Conservation (phyloP, 768 basidiomycete species). For the Termitomyces eurrhizus region DNA sequence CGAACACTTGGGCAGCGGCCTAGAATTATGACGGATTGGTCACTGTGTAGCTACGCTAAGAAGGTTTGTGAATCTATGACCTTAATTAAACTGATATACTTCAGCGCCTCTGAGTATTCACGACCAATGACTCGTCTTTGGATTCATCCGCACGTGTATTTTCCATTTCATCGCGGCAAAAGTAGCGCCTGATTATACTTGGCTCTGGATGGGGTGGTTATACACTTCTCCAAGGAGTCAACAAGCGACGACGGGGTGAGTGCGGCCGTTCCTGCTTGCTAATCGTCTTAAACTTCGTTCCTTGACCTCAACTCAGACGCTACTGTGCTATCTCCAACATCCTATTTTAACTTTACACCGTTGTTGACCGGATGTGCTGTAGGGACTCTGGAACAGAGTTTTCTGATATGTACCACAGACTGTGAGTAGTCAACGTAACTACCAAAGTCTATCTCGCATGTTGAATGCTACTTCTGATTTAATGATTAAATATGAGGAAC, state of each 20-base stretch:
- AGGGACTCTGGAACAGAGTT: constrained; percentile 82
- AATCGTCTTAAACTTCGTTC: background rate
- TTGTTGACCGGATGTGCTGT: constrained; percentile 70
- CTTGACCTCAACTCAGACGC: constrained; percentile 42
- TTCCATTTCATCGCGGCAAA: constrained; percentile 14
- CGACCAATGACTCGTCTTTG: background rate
- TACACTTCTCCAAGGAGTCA: constrained; percentile 58
- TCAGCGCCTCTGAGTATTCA: background rate
- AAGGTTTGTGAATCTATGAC: constrained; percentile 7
- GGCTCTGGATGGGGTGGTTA: constrained; percentile 83
- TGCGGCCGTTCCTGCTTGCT: constrained; percentile 6
- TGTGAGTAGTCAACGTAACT: too few relatives aligned
- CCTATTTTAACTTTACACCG: constrained; percentile 68
- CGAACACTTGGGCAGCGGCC: too few relatives aligned
- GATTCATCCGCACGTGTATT: background rate
- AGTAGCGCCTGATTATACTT: constrained; percentile 57
- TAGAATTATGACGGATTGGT: constrained; percentile 2
- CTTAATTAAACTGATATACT: background rate
- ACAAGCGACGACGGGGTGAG: constrained; percentile 71
- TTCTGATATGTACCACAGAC: too few relatives aligned
- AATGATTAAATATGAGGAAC: too few relatives aligned
- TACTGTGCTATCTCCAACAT: constrained; percentile 60
- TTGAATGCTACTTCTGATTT: too few relatives aligned
- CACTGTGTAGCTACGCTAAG: background rate
- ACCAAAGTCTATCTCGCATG: too few relatives aligned